A percentile compares a stretch with the other conserved stretches of the same genome.
phyloP scores from a whole-genome alignment of 768 basidiomycete genomes.

The Hygrophorus russula region DNA sequence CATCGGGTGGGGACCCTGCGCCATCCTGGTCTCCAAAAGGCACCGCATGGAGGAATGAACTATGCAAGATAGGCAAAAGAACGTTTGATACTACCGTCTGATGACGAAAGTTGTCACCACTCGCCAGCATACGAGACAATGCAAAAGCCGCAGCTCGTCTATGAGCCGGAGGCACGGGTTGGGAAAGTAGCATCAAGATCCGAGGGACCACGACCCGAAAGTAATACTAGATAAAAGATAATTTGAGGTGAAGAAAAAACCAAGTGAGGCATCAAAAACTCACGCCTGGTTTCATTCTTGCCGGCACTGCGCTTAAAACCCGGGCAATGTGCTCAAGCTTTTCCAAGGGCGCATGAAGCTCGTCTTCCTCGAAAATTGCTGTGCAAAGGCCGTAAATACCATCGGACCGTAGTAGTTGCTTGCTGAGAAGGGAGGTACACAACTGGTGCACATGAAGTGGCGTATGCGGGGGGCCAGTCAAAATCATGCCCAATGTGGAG shows the following conservation, averaged over 20 bases:
- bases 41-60: slow-evolving; percentile 27
- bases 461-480: slow-evolving; percentile 32
- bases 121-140: slow-evolving; percentile 51
- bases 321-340: slow-evolving; percentile 65
- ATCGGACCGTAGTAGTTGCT: slow-evolving; percentile 57
- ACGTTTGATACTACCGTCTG: slow-evolving; percentile 21
- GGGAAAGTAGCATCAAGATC: slow-evolving; percentile 38
- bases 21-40: not conserved
- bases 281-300: slow-evolving; percentile 44
- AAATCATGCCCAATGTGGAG: slow-evolving; percentile 47
- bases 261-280: slow-evolving; percentile 10
- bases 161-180: slow-evolving; percentile 31
- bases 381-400: slow-evolving; percentile 61
- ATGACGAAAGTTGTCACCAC: slow-evolving; percentile 18
- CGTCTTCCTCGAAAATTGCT: slow-evolving; percentile 59
- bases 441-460: slow-evolving; percentile 44
- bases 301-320: slow-evolving; percentile 54
- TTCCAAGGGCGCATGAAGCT: slow-evolving; percentile 49
- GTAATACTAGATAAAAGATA: slow-evolving; percentile 67
- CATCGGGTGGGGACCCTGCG: not conserved
- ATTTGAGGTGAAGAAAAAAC: not conserved
- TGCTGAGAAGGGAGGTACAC: slow-evolving; percentile 53
- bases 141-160: slow-evolving; percentile 57
- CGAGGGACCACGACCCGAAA: slow-evolving; percentile 42
- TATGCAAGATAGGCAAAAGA: slow-evolving; percentile 40